Conservation (phyloP, 2,329 filamentous ascomycete species). For the Anthostomella pinea region DNA sequence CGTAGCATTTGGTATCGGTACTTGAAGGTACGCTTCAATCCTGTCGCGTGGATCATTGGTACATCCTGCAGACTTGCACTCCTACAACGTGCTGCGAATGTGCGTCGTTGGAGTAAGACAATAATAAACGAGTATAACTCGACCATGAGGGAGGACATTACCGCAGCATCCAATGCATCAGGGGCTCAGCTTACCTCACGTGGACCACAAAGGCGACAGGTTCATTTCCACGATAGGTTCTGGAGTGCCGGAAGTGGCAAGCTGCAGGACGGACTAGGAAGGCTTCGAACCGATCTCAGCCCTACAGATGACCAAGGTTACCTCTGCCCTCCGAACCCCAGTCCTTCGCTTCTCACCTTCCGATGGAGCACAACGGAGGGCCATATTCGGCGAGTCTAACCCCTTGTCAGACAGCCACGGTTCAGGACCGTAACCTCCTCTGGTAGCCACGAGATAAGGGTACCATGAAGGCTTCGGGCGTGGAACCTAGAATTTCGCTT, state of each 20-base stretch:
- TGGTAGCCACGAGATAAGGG: no score
- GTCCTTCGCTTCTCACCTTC: background rate
- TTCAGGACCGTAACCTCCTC: no score
- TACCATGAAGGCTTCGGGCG: no score
- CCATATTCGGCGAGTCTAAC: no score
- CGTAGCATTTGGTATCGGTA: slow-evolving; percentile 23
- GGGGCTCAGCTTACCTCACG: slow-evolving; percentile 26
- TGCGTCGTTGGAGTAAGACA: no score
- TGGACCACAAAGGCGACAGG: slow-evolving; percentile 19
- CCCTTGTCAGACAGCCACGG: no score
- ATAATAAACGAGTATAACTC: no score
- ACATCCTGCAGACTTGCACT: background rate
- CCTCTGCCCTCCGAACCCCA: slow-evolving; percentile 11
- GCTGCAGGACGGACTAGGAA: slow-evolving; percentile 27
- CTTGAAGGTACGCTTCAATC: no score
- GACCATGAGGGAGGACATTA: no score
- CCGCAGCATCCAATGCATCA: no score
- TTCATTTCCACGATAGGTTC: slow-evolving; percentile 23
- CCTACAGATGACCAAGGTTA: slow-evolving; percentile 14
- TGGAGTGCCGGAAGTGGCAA: slow-evolving; percentile 23
- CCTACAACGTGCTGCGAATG: no score
- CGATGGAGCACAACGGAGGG: background rate
- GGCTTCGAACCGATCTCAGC: slow-evolving; percentile 13
- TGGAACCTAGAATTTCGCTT: slow-evolving; percentile 11
- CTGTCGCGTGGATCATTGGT: slow-evolving; percentile 8